Conservation (phyloP, 257 asterid genomes). For the Schizonepeta tenuifolia region DNA sequence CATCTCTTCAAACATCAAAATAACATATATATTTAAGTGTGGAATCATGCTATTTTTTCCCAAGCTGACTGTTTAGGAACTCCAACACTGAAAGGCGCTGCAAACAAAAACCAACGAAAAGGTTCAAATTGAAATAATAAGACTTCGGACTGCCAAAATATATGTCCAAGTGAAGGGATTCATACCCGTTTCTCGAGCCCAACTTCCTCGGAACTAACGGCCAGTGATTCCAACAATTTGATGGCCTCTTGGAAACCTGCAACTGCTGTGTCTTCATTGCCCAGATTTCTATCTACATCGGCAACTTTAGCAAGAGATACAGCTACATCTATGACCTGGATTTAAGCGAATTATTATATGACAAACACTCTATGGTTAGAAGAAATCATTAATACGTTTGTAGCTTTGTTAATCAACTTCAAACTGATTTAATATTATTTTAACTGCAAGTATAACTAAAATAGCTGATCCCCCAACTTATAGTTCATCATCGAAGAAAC, state of each 20-base stretch:
- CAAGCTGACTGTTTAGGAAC: conserved; percentile 67
- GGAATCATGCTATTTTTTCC: conserved; percentile 37
- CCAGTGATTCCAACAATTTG: conserved; percentile 59
- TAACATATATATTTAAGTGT: conserved; percentile 19
- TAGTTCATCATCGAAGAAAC: neutral
- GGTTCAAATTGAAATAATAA: conserved; percentile 18
- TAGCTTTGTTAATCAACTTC: neutral
- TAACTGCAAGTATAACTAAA: conserved; percentile 1
- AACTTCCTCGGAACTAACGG: conserved; percentile 53
- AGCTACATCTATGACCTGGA: conserved; percentile 76
- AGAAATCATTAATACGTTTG: neutral
- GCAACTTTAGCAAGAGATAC: conserved; percentile 92
- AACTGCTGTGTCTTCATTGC: conserved; percentile 62
- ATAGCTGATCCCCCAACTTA: neutral
- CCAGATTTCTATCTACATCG: conserved; percentile 85
- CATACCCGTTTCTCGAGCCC: conserved; percentile 75
- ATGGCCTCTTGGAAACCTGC: conserved; percentile 81
- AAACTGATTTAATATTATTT: neutral
- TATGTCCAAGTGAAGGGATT: neutral
- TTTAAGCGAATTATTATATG: conserved; percentile 1
- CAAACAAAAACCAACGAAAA: conserved; percentile 29
- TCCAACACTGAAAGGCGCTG: conserved; percentile 86
- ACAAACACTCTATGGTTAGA: conserved; percentile 6
- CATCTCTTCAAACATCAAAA: conserved; percentile 13
- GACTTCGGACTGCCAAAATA: neutral